Conservation (phyloP, 495 filamentous ascomycete species). For the Beverwykella pulmonaria region DNA sequence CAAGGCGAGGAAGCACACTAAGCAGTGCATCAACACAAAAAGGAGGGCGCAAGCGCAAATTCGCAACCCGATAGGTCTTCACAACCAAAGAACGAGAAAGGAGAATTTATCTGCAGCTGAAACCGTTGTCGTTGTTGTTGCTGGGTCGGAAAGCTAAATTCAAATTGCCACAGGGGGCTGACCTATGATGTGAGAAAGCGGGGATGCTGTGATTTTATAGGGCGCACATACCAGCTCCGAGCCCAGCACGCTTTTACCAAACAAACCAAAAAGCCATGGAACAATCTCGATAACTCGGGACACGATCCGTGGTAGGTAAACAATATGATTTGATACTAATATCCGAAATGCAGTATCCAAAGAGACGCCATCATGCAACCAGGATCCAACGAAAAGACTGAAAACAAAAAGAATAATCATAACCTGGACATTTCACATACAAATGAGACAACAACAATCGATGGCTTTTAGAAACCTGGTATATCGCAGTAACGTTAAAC, state of each 20-base stretch:
- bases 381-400: neutral
- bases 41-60: too few relatives aligned
- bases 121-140: neutral
- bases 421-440: neutral
- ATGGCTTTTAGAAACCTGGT: conserved; percentile 1
- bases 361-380: neutral
- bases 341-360: neutral
- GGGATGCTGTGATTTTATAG: neutral
- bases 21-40: too few relatives aligned
- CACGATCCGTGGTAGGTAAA: neutral
- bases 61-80: neutral
- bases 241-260: neutral
- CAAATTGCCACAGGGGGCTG: neutral
- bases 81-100: too few relatives aligned
- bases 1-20: too few relatives aligned
- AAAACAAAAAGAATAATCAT: neutral
- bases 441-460: neutral
- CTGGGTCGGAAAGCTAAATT: neutral
- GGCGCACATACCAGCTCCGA: neutral
- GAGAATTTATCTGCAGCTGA: neutral
- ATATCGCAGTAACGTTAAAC: neutral
- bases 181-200: neutral
- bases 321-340: neutral
- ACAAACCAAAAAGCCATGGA: neutral
- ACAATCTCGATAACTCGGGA: neutral